These are phyloP conservation scores for Dovyalis caffra DNA, from an alignment of 345 rosid genomes.

Conservation along the genomic window DNA sequence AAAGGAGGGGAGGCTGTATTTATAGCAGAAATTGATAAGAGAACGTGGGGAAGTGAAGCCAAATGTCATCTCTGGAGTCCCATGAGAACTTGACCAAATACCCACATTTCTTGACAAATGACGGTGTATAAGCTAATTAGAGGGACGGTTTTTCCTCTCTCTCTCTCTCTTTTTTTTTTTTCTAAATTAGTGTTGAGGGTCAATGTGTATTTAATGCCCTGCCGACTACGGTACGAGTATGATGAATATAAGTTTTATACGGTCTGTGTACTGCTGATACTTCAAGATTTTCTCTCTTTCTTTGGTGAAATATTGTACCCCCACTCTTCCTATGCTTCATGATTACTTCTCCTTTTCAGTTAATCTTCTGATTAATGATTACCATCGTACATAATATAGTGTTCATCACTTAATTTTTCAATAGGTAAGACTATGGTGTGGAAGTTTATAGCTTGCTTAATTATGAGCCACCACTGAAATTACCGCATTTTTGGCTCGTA, in stretches of 20 bases:
- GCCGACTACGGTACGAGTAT: slow-evolving; percentile 22
- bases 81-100: slow-evolving; percentile 26
- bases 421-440: background rate
- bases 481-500: background rate
- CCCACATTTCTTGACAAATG: background rate
- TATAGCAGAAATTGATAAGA: slow-evolving; percentile 26
- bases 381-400: slow-evolving; percentile 6
- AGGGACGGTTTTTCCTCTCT: background rate
- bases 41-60: slow-evolving; percentile 28
- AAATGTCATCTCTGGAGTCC: slow-evolving; percentile 27
- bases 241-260: background rate
- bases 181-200: background rate
- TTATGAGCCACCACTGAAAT: background rate
- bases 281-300: background rate
- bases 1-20: slow-evolving; percentile 14
- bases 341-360: slow-evolving; percentile 21
- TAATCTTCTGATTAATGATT: slow-evolving; percentile 30
- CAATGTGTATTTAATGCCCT: background rate
- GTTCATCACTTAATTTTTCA: background rate
- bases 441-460: background rate
- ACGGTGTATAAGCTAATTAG: background rate
- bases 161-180: background rate
- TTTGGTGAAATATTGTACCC: background rate
- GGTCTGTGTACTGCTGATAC: background rate
- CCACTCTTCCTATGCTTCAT: slow-evolving; percentile 6